Evolutionary conservation across 2,329 filamentous ascomycete genomes (phyloP), one percentile per base, ranked within the genome.

Genomic region (Macrophomina tecta): DNA sequence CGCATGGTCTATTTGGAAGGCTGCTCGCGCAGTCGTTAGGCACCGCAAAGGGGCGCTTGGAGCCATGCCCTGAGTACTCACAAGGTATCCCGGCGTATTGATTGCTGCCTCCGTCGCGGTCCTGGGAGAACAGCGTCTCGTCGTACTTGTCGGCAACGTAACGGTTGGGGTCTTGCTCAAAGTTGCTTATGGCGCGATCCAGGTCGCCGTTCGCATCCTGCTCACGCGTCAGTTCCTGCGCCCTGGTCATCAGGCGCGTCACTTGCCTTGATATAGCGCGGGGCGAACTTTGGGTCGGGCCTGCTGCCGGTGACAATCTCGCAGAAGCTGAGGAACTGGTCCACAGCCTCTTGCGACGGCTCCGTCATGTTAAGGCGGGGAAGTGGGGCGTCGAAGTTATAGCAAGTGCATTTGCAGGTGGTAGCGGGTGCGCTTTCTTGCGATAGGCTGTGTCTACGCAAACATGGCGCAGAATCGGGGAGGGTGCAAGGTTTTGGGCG

Each of bases 1-100:
- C 23, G 56, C 56, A 12, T 63, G 55, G 49, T 67, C 65, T 56
- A 67, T 67, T 56, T 67, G 65, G 32, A 67, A 67, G 36, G 65
- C 65, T 65, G 63, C 40, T 63, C 52, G 63, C 40, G 63, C 63
- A 58, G 30, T 56, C 32, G 58, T 62, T 45, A 62, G 58, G 45
- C 58, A 38, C 45, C n/a, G 46, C 51, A n/a, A 30, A n/a, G 40
- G 52, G 48, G 62, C 23, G 36, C 52, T 42, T 36, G 7, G 51
- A 65, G 51, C 49, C 28, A 36, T 11, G 30, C 45, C 18, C 11
- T 5, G 16, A 48, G 51, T 28, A 56, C 58, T 63, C 45, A 67
- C 65, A 67, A 36, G 65, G 65, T 40, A 67, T 40, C 11, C 56
- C 65, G 12, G 56, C 65, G 12, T 62, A 55, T 38, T 63, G 56